A percentile compares a stretch with the other conserved stretches of the same genome.
phyloP scores from a whole-genome alignment of 768 basidiomycete species.

The Pleurotus pulmonarius region DNA sequence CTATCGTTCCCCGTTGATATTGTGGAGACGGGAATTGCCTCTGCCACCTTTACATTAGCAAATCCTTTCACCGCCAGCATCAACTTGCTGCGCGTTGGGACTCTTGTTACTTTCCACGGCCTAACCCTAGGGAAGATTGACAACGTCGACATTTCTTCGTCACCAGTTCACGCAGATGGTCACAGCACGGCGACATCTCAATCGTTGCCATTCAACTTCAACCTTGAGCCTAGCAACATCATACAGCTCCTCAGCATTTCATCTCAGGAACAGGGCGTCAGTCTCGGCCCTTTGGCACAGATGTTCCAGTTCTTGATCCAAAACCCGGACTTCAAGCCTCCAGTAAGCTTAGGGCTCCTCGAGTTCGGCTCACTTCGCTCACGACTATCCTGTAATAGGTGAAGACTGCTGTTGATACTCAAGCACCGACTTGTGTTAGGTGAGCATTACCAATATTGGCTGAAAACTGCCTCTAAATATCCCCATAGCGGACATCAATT shows the following conservation, averaged over 20 bases:
- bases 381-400: slow-evolving; percentile 30
- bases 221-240: slow-evolving; percentile 58
- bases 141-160: slow-evolving; percentile 46
- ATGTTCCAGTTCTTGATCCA: slow-evolving; percentile 52
- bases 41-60: slow-evolving; percentile 50
- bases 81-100: slow-evolving; percentile 51
- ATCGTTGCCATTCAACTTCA: slow-evolving; percentile 57
- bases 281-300: slow-evolving; percentile 55
- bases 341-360: slow-evolving; percentile 31
- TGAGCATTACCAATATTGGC: slow-evolving; percentile 14
- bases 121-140: slow-evolving; percentile 59
- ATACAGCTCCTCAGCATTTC: slow-evolving; percentile 50
- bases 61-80: slow-evolving; percentile 76
- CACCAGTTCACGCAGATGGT: slow-evolving; percentile 57
- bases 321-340: slow-evolving; percentile 47
- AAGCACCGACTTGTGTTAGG: slow-evolving; percentile 57
- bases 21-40: slow-evolving; percentile 54
- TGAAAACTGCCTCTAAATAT: slow-evolving; percentile 3
- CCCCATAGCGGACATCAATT: slow-evolving; percentile 59
- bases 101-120: slow-evolving; percentile 51
- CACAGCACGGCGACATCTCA: slow-evolving; percentile 57
- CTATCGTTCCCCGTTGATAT: slow-evolving; percentile 63
- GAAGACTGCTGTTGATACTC: slow-evolving; percentile 49
- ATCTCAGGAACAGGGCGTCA: slow-evolving; percentile 49
- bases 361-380: neutral